Conservation (phyloP, 768 basidiomycete genomes). For the Agrocybe pediades region DNA sequence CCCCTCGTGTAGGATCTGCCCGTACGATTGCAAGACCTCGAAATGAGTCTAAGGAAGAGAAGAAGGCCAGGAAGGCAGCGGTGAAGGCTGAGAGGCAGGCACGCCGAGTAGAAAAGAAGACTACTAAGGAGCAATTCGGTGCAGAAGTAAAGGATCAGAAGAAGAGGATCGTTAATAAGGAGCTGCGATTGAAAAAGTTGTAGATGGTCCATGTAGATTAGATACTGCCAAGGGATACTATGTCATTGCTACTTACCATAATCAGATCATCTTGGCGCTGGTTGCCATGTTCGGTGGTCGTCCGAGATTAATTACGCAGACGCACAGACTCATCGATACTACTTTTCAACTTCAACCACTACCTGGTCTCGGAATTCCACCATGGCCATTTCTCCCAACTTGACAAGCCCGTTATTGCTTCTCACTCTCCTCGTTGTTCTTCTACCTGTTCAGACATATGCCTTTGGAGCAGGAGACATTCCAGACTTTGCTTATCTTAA, state of each 20-base stretch:
- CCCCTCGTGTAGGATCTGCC: conserved; percentile 25
- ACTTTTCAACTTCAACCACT: not conserved
- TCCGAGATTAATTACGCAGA: not conserved
- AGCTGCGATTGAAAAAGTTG: conserved; percentile 47
- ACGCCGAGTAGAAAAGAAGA: conserved; percentile 70
- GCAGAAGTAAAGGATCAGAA: conserved; percentile 66
- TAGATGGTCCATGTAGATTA: conserved; percentile 15
- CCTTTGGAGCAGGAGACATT: conserved; percentile 70
- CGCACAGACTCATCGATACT: not conserved
- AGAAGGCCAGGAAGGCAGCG: conserved; percentile 69
- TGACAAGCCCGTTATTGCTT: conserved; percentile 34
- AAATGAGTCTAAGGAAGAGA: conserved; percentile 76
- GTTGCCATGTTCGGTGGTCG: not conserved
- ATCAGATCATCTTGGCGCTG: conserved; percentile 18
- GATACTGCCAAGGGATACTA: conserved; percentile 14
- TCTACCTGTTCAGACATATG: conserved; percentile 44
- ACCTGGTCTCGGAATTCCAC: conserved; percentile 3
- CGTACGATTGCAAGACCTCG: conserved; percentile 70
- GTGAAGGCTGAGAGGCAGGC: conserved; percentile 67
- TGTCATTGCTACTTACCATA: conserved; percentile 12
- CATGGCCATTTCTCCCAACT: conserved; percentile 31
- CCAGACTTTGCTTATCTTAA: conserved; percentile 71
- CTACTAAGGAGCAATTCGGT: conserved; percentile 61
- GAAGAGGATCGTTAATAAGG: conserved; percentile 48
- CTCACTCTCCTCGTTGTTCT: conserved; percentile 40